Percentiles rank a stretch among this genome's conserved stretches.
Conservation (phyloP, 176 grass and related monocot genomes). For the Puya raimondii region DNA sequence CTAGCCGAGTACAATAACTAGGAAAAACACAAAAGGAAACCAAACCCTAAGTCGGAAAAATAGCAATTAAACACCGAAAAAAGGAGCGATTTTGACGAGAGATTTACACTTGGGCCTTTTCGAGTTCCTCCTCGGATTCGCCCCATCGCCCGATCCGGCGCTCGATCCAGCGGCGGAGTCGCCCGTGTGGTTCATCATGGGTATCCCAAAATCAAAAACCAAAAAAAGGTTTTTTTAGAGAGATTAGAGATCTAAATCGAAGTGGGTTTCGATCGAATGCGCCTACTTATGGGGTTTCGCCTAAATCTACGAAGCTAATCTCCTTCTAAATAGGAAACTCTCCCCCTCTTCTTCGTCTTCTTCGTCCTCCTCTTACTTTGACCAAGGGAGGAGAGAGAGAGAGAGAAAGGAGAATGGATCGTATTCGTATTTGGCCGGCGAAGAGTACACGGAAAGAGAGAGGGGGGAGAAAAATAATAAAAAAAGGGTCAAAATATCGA, state of each 20-base stretch:
- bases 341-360: too few species aligned
- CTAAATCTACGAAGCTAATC: neutral
- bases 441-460: too few species aligned
- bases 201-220: neutral
- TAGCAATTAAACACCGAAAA: neutral
- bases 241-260: neutral
- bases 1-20: neutral
- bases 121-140: conserved; percentile 43
- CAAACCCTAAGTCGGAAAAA: neutral
- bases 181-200: conserved; percentile 22
- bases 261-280: neutral
- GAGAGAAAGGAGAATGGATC: too few species aligned
- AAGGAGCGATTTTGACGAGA: conserved; percentile 22
- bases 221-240: neutral
- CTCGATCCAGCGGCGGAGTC: conserved; percentile 28
- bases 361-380: too few species aligned
- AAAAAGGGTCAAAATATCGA: too few species aligned
- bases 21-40: neutral
- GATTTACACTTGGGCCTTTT: conserved; percentile 62
- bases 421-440: too few species aligned
- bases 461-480: too few species aligned
- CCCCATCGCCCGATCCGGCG: conserved; percentile 38
- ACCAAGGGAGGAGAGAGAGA: too few species aligned
- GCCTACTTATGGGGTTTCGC: neutral
- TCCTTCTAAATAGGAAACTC: too few species aligned